A percentile compares a stretch with the other conserved stretches of the same genome.
Conservation (phyloP, 805 yeast species). For the Cyberlindnera nakhonratchasimensis region DNA sequence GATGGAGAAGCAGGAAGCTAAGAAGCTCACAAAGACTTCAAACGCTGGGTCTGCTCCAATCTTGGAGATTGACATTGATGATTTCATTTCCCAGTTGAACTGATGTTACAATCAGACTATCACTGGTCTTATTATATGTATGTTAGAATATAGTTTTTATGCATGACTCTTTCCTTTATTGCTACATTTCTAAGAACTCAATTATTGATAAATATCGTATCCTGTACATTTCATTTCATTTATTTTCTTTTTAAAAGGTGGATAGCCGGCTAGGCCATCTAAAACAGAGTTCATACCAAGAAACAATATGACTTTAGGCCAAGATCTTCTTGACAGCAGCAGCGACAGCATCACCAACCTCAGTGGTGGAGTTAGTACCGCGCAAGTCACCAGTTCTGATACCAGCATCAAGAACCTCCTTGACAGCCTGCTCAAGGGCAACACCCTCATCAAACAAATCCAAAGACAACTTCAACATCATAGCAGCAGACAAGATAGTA, state of each 20-base stretch:
- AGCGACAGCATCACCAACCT: slow-evolving; percentile 94
- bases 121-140: neutral
- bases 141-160: slow-evolving; percentile 1
- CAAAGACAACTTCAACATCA: slow-evolving; percentile 93
- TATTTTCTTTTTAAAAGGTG: neutral
- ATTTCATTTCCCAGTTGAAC: slow-evolving; percentile 62
- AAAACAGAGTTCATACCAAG: neutral
- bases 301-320: slow-evolving; percentile 15
- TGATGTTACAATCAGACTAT: slow-evolving; percentile 26
- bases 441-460: slow-evolving; percentile 80
- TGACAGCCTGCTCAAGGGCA: slow-evolving; percentile 86
- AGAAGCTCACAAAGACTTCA: slow-evolving; percentile 42
- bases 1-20: slow-evolving; percentile 51
- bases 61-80: slow-evolving; percentile 70
- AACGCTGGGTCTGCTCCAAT: slow-evolving; percentile 65
- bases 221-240: neutral
- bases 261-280: too few species aligned
- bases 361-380: slow-evolving; percentile 77
- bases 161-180: slow-evolving; percentile 1
- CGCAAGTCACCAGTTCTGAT: slow-evolving; percentile 90
- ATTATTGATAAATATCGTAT: neutral
- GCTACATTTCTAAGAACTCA: neutral
- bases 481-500: slow-evolving; percentile 90
- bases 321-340: slow-evolving; percentile 60
- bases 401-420: slow-evolving; percentile 73